Evolutionary conservation across 441 rosid genomes (phyloP), one percentile per base, ranked within the genome.

Genomic region (Macaranga tanarius): DNA sequence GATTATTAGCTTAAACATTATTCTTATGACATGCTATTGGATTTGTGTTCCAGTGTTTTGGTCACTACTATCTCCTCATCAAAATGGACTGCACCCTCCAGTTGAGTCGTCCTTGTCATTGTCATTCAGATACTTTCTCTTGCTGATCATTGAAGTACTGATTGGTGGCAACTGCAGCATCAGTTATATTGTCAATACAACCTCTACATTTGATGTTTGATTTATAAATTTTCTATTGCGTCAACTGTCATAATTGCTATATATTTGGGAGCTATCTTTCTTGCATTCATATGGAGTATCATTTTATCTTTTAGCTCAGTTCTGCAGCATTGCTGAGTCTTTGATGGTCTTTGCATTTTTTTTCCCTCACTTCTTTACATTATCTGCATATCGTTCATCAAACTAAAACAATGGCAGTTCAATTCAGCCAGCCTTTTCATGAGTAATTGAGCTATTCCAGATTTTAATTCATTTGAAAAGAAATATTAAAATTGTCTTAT

Each of bases 81-180:
- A 86, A 79, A 89, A 67, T 25, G 79, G 87, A 79, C 55, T 78
- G 59, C 85, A 72, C 20, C 50, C 87, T 5, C 89, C 89, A 4
- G 92, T 85, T 59, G 95, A 94, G 76, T 86, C 97, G 72, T 81
- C 94, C 56, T 75, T 92, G 77, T 90, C 98, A 64, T 80, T 90
- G 63, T 90, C 97, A 2, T 92, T 90, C 86, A 87, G 96, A 97
- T 90, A 42, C 83, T 84, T 63, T 57, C 56, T 28, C 60, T 51
- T 22, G 12, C 76, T 28, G 48, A 9, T 25, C 9, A 22, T 15
- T 23, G 26, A n/a, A 57, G 12, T 4, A 11, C 7, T 38, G 50
- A 69, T 28, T 62, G 54, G 34, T 7, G 28, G 9, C 4, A 59
- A 23, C 16, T 4, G 6, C 26, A 3, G 19, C 26, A 25, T 51